phyloP scores from a whole-genome alignment of 208 protist genomes.

The Acanthamoeba lenticulata region DNA sequence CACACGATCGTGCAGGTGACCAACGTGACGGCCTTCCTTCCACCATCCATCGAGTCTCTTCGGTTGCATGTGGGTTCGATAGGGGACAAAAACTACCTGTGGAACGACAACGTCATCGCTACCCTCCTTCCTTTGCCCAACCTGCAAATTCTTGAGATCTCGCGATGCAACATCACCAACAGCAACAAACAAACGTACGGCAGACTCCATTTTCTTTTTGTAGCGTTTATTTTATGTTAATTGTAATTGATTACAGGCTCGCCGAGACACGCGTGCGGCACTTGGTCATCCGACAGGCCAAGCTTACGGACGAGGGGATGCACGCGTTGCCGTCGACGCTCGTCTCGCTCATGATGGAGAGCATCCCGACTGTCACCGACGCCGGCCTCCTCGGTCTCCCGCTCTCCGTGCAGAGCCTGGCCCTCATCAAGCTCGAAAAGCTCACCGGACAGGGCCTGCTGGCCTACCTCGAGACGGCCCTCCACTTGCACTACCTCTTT shows the following conservation, averaged over 20 bases:
- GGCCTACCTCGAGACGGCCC: neutral
- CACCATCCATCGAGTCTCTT: neutral
- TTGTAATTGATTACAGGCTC: neutral
- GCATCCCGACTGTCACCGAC: neutral
- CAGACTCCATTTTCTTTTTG: neutral
- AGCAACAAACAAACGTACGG: slow-evolving; percentile 32
- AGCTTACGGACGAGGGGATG: slow-evolving; percentile 28
- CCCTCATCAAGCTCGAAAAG: slow-evolving; percentile 40
- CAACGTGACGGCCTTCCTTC: slow-evolving; percentile 30
- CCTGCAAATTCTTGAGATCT: slow-evolving; percentile 10
- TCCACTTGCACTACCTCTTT: neutral
- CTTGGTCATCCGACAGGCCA: slow-evolving; percentile 24
- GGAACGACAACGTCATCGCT: slow-evolving; percentile 41
- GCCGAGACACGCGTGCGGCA: slow-evolving; percentile 3
- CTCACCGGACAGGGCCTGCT: neutral
- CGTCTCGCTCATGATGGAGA: slow-evolving; percentile 9
- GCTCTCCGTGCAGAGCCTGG: slow-evolving; percentile 24
- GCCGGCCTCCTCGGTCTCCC: neutral
- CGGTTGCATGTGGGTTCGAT: slow-evolving; percentile 7
- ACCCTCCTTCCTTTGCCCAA: neutral
- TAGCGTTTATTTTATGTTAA: neutral
- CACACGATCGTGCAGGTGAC: neutral
- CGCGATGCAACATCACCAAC: slow-evolving; percentile 52
- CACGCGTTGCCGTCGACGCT: neutral
- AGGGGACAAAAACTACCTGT: slow-evolving; percentile 40